Evolutionary conservation across 805 yeast genomes (phyloP), one percentile per base, ranked within the genome.

Genomic region (Candida odintsovae): DNA sequence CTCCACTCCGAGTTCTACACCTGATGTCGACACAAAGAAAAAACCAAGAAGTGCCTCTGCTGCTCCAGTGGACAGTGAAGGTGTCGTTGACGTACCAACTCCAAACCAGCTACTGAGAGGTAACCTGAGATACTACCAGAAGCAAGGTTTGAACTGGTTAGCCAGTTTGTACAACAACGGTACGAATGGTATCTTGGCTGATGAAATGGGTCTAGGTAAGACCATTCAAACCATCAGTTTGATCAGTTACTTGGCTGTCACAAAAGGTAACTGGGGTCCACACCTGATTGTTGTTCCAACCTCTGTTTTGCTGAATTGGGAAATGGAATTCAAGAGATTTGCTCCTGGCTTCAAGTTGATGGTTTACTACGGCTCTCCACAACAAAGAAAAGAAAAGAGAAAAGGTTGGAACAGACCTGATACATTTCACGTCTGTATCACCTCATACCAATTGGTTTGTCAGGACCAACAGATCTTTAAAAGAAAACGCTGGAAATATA

Each of bases 191-290:
- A 94, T 94, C 43, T 73, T 94, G 41, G 99, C 99, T 1, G 99
- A 94, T 66, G 99, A 94, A 63, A 94, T 94, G 99, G 99, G 99
- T 46, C 74, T 94, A 38, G 99, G 95, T 54, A 94, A 94, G 63
- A 94, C 99, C 0, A 92, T 94, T 48, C 99, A 94, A 63, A 94
- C 99, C 0, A 94, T 94, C 44, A 79, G 97, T 0, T 67, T 94
- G 38, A 67, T 94, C 18, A 75, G 95, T 0, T 90, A 90, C 63
- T 70, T 94, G 44, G 99, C 99, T 0, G 89, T 97, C 57, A 96
- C 85, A 57, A 90, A 90, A 59, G 86, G 87, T 49, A 78, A 84
- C 16, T 94, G 99, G 99, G 99, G 99, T 0, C 99, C 99, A 0
- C 99, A 94, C 70, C 70, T 94, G 45, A 90, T 94, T 67, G 83